These are phyloP conservation scores for Claviceps arundinis DNA, from an alignment of 2,329 filamentous ascomycete genomes.

Conservation along the genomic window DNA sequence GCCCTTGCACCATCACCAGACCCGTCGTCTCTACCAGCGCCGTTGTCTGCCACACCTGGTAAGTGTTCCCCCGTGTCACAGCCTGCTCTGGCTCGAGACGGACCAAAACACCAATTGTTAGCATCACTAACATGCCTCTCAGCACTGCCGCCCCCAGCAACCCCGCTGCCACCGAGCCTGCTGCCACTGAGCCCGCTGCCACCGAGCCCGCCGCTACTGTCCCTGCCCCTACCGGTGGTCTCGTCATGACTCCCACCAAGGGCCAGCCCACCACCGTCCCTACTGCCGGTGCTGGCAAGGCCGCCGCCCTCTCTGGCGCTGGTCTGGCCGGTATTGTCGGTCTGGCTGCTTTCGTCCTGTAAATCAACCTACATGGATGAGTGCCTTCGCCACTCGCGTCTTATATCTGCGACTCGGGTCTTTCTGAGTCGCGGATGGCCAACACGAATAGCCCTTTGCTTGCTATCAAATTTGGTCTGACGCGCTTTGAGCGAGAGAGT, in stretches of 20 bases:
- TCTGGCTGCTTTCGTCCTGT: conserved; percentile 44
- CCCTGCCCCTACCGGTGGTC: conserved; percentile 7
- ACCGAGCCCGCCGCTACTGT: not conserved
- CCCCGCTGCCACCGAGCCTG: not conserved
- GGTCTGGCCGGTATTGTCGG: conserved; percentile 47
- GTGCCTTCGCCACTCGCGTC: conserved; percentile 10
- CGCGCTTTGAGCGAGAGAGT: no score
- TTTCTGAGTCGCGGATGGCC: not conserved
- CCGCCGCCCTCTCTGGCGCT: conserved; percentile 42
- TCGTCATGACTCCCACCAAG: conserved; percentile 13
- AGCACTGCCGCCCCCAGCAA: not conserved
- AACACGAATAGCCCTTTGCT: no score
- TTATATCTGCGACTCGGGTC: not conserved
- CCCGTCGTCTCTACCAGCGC: conserved; percentile 39
- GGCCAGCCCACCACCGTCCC: conserved; percentile 25
- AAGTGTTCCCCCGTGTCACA: conserved; percentile 12
- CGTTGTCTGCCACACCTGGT: conserved; percentile 43
- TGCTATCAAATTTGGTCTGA: no score
- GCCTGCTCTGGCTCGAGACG: not conserved
- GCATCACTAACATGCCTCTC: not conserved
- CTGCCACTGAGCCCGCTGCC: not conserved
- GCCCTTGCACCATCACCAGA: conserved; percentile 55
- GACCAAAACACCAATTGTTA: not conserved
- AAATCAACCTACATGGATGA: conserved; percentile 29
- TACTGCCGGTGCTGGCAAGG: conserved; percentile 44